A percentile compares a stretch with the other conserved stretches of the same genome.
These are phyloP conservation scores for Fusarium multiceps DNA, from an alignment of 2,329 filamentous ascomycete species.

Conservation along the genomic window DNA sequence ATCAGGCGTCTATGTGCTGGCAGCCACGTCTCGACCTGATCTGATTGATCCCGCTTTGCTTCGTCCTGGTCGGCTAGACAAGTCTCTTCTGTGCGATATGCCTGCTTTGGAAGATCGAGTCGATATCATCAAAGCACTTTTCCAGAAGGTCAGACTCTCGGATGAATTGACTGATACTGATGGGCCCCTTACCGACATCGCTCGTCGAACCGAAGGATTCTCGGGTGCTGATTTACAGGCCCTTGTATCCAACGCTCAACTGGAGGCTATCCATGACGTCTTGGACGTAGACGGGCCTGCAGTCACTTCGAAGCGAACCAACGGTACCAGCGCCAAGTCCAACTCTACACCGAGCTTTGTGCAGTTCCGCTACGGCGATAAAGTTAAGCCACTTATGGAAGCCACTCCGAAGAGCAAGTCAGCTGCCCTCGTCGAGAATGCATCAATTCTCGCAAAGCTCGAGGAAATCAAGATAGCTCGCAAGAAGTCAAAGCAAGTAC, in stretches of 20 bases:
- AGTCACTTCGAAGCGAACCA: constrained; percentile 49
- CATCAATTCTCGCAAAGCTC: constrained; percentile 83
- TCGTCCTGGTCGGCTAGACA: constrained; percentile 91
- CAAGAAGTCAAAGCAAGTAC: constrained; percentile 56
- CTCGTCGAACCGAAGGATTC: constrained; percentile 84
- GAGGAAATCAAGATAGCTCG: constrained; percentile 79
- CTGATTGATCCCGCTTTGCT: constrained; percentile 94
- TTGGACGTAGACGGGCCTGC: constrained; percentile 69
- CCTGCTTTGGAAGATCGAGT: constrained; percentile 82
- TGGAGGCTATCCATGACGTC: constrained; percentile 96
- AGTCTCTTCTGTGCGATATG: constrained; percentile 91
- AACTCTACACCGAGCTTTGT: constrained; percentile 69
- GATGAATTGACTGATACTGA: constrained; percentile 69
- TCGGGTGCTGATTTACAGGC: constrained; percentile 95
- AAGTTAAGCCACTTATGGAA: constrained; percentile 57
- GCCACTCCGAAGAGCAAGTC: constrained; percentile 62
- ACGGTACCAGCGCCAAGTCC: constrained; percentile 47
- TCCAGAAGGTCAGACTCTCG: constrained; percentile 80
- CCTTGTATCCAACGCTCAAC: constrained; percentile 93
- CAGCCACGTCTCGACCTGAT: constrained; percentile 92
- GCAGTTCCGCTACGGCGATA: constrained; percentile 84
- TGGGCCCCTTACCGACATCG: constrained; percentile 76
- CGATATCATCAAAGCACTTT: constrained; percentile 89
- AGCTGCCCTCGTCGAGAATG: constrained; percentile 76
- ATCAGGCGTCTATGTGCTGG: constrained; percentile 94